Base-by-base conservation (phyloP, 257 asterid species). In the Fraxinus americana region DNA sequence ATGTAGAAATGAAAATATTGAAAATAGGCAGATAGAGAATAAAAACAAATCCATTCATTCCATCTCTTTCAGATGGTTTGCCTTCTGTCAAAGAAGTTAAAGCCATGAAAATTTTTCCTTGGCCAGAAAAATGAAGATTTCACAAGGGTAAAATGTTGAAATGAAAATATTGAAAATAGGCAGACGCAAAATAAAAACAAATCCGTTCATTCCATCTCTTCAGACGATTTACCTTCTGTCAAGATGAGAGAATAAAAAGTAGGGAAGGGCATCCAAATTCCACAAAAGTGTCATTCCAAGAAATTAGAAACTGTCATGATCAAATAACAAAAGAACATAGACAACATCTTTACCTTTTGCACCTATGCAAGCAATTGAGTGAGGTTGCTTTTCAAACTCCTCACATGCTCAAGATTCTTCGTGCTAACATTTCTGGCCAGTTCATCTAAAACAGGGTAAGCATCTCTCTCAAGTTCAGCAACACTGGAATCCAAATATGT, bases 401-500 rank as follows among this genome's bases (percentile, higher is more conserved):
- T 87, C 75, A 96, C 98, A 67, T 82, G 96, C 86, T 96, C 99
- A 70, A 93, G 96, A 87, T 90, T 96, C 90, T 89, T 89, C 48
- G 96, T 92, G 89, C 99, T 93, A 67, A 96, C 97, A 72, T 87
- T 92, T 82, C 81, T 89, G 48, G 99, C 99, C 80, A 93, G 87
- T 83, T 93, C 97, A 90, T 93, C 99, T 66, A 96, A 75, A 80
- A 95, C 91, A 54, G 99, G 99, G 87, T 96, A 96, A 76, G 99
- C 99, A 76, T 88, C 97, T 81, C 90, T 85, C 88, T 96, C 99
- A 52, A 96, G 96, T 70, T 96, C 97, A 0, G 94, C 94, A 34
- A 91, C 97, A 72, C 86, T 92, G 45, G 94, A 77, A 77, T 96
- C 97, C 83, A 93, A 84, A 80, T 81, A 93, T 4, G 89, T 86